Conservation (phyloP, 2,329 filamentous ascomycete genomes). For the Achaetomium macrosporum region DNA sequence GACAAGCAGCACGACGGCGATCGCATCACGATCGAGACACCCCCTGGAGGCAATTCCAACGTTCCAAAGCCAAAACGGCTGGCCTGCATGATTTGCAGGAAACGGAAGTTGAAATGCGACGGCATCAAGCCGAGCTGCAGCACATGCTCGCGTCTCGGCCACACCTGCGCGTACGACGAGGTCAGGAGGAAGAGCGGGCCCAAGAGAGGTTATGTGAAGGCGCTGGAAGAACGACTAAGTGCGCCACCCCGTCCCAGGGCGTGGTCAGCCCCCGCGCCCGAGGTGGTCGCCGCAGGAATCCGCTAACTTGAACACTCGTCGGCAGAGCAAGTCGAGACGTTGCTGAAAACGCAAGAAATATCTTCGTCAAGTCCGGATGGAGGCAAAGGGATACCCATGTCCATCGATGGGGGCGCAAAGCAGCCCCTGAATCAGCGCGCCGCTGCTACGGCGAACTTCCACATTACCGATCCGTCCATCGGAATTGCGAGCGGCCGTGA, state of each 20-base stretch:
- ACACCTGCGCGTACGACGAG: constrained; percentile 87
- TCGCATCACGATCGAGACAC: constrained; percentile 9
- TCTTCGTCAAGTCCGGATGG: constrained; percentile 32
- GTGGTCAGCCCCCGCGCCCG: neutral
- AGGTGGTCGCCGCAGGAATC: neutral
- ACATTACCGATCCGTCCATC: constrained; percentile 41
- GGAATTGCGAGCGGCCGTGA: constrained; percentile 43
- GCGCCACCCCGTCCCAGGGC: constrained; percentile 33
- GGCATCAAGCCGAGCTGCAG: constrained; percentile 78
- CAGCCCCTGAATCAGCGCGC: constrained; percentile 28
- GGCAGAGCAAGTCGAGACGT: constrained; percentile 84
- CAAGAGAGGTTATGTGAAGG: constrained; percentile 91
- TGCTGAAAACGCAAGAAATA: constrained; percentile 74
- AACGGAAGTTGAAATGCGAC: constrained; percentile 87
- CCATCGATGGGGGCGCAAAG: constrained; percentile 27
- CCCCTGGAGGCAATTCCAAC: constrained; percentile 40
- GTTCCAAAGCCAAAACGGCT: constrained; percentile 84
- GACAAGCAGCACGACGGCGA: constrained; percentile 14
- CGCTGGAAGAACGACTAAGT: constrained; percentile 88
- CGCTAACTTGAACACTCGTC: constrained; percentile 11
- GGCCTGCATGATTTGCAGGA: constrained; percentile 89
- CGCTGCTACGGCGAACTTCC: constrained; percentile 35
- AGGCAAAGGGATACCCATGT: constrained; percentile 31
- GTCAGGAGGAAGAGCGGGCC: constrained; percentile 90
- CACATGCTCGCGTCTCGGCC: constrained; percentile 79